phyloP scores from a whole-genome alignment of 768 basidiomycete species.

The Lepiota brunneoincarnata region DNA sequence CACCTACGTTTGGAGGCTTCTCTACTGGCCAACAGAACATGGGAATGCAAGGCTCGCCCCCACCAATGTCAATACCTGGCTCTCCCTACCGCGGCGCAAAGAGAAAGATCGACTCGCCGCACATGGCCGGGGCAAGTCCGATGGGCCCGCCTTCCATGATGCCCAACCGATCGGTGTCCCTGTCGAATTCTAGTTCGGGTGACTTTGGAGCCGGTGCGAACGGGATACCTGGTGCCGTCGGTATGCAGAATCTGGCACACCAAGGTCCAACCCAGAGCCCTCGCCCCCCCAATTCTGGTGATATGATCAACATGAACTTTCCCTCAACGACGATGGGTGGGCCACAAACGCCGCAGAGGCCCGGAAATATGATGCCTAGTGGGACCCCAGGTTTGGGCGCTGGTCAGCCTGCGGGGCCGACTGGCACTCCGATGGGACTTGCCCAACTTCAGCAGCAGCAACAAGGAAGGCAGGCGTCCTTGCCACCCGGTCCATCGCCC shows the following conservation, averaged over 20 bases:
- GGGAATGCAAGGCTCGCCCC: conserved; percentile 11
- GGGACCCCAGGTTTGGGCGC: conserved; percentile 10
- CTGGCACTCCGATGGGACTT: not conserved
- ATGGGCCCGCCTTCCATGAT: conserved; percentile 21
- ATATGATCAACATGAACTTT: not conserved
- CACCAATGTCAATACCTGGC: conserved; percentile 11
- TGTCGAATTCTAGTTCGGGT: not conserved
- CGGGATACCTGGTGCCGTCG: conserved; percentile 3
- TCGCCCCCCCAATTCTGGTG: conserved; percentile 2
- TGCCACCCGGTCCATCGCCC: conserved; percentile 10
- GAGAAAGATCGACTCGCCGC: conserved; percentile 25
- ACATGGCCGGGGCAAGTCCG: conserved; percentile 6
- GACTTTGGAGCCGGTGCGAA: not conserved
- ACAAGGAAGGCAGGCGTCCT: conserved; percentile 8
- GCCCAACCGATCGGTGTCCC: conserved; percentile 9
- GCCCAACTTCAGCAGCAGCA: conserved; percentile 12
- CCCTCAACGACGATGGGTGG: not conserved
- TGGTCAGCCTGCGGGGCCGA: not conserved
- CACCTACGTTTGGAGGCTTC: conserved; percentile 5
- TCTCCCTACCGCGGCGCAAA: conserved; percentile 31
- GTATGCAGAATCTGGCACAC: not conserved
- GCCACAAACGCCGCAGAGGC: conserved; percentile 9
- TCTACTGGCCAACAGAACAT: conserved; percentile 1
- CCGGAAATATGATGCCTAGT: conserved; percentile 8
- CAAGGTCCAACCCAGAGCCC: not conserved